A percentile compares a stretch with the other conserved stretches of the same genome.
Conservation (phyloP, 2,329 filamentous ascomycete genomes). For the Alternaria atra region DNA sequence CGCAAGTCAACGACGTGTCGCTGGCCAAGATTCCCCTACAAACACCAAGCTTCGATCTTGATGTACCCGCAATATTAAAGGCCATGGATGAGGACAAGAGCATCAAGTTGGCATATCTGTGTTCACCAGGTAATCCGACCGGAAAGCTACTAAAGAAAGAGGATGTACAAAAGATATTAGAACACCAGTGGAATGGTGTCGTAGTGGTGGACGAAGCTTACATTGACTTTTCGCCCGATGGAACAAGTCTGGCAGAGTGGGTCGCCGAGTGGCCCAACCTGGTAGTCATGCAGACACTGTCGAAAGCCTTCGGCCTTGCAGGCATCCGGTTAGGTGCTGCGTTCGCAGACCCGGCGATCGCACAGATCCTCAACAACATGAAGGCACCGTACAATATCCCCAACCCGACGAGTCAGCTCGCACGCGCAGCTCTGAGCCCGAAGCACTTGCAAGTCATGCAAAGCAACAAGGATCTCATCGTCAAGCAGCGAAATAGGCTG, state of each 20-base stretch:
- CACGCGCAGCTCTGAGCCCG: conserved; percentile 73
- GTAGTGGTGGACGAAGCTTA: conserved; percentile 96
- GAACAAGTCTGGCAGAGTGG: conserved; percentile 86
- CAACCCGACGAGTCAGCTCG: conserved; percentile 84
- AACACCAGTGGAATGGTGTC: conserved; percentile 94
- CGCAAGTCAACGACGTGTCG: conserved; percentile 89
- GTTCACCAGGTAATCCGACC: conserved; percentile 95
- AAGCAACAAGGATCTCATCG: conserved; percentile 72
- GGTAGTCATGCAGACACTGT: conserved; percentile 98
- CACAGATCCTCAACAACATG: conserved; percentile 83
- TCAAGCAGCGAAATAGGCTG: conserved; percentile 80
- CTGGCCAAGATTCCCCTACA: conserved; percentile 88
- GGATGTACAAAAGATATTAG: conserved; percentile 76
- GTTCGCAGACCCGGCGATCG: conserved; percentile 79
- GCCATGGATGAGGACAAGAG: conserved; percentile 69
- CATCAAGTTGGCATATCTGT: conserved; percentile 92
- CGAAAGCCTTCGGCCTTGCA: conserved; percentile 94
- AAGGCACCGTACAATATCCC: conserved; percentile 98
- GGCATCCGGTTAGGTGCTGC: conserved; percentile 90
- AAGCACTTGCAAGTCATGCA: conserved; percentile 78
- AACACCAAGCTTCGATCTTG: conserved; percentile 75
- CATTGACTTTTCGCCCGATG: conserved; percentile 87
- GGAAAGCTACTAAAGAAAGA: conserved; percentile 78
- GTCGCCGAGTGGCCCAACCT: conserved; percentile 93
- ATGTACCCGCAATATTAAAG: conserved; percentile 72